Evolutionary conservation across 805 yeast genomes (phyloP).

Genomic region (Alloascoidea africana): DNA sequence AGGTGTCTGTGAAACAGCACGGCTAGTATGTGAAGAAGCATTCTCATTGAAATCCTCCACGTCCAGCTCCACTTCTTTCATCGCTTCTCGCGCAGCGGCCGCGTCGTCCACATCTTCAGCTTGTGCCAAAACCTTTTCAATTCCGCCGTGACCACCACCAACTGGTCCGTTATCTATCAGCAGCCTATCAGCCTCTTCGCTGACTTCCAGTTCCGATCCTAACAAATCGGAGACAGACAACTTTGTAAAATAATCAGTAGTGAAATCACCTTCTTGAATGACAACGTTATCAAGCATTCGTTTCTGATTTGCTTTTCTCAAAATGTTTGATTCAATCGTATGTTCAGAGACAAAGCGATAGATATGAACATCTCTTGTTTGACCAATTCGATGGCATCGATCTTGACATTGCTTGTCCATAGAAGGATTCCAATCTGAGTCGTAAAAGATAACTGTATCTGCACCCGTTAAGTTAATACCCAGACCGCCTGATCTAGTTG

Average conservation of each 20-base stretch:
- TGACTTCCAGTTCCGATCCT: conserved; percentile 36
- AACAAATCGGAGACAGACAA: conserved; percentile 75
- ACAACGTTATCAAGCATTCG: conserved; percentile 87
- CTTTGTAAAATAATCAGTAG: conserved; percentile 89
- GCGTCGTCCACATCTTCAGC: conserved; percentile 80
- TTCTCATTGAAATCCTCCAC: conserved; percentile 68
- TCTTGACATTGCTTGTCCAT: conserved; percentile 99
- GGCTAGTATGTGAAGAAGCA: conserved; percentile 13
- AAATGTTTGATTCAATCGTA: conserved; percentile 90
- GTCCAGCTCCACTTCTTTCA: conserved; percentile 75
- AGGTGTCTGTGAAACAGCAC: conserved; percentile 14
- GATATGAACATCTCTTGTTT: conserved; percentile 93
- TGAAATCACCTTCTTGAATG: conserved; percentile 95
- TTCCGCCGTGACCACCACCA: conserved; percentile 19
- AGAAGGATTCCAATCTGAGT: conserved; percentile 98
- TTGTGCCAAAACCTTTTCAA: conserved; percentile 60
- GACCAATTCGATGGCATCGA: conserved; percentile 98
- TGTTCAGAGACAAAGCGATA: conserved; percentile 91
- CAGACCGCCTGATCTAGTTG: conserved; percentile 95
- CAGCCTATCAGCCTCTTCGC: conserved; percentile 12
- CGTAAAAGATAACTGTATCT: conserved; percentile 95
- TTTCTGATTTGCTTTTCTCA: conserved; percentile 89
- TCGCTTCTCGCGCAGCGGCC: conserved; percentile 77
- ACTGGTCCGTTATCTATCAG: conserved; percentile 8
- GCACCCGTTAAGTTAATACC: conserved; percentile 98